A percentile compares a stretch with the other conserved stretches of the same genome.
Conservation (phyloP, 768 basidiomycete species). For the Cystofilobasidium macerans region DNA sequence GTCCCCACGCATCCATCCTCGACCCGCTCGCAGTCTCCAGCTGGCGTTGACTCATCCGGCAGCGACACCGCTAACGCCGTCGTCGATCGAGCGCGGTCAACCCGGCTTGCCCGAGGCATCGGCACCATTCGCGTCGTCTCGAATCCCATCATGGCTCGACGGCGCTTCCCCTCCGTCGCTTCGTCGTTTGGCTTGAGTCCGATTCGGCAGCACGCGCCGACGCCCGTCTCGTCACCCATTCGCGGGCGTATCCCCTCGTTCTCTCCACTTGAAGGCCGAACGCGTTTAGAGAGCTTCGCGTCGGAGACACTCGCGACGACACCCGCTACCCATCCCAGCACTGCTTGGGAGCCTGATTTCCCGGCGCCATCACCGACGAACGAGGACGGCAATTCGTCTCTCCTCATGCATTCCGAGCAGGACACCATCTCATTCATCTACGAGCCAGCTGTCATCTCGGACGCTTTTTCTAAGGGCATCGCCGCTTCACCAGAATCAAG, state of each 20-base stretch:
- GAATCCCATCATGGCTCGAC: not conserved
- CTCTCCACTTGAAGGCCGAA: not conserved
- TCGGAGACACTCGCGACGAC: not conserved
- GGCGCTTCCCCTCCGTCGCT: conserved; percentile 2
- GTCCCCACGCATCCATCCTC: not conserved
- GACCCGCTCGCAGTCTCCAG: not conserved
- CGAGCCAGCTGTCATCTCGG: conserved; percentile 17
- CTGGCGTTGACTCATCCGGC: not conserved
- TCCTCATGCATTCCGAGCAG: not conserved
- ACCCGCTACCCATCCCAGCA: not conserved
- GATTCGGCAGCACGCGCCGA: not conserved
- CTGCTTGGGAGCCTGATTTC: no score
- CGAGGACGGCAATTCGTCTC: not conserved
- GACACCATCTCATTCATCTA: conserved; percentile 21
- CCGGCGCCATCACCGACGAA: conserved; percentile 1
- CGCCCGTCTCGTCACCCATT: not conserved
- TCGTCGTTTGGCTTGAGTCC: not conserved
- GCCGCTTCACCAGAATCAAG: not conserved
- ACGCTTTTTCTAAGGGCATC: conserved; percentile 11
- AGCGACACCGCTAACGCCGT: conserved; percentile 2
- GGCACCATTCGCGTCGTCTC: conserved; percentile 8
- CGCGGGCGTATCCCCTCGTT: not conserved
- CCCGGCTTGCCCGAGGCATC: not conserved
- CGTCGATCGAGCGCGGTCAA: conserved; percentile 4
- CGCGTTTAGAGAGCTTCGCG: not conserved